Evolutionary conservation across 2,329 filamentous ascomycete species (phyloP).

Genomic region (Rugonectria rugulosa): DNA sequence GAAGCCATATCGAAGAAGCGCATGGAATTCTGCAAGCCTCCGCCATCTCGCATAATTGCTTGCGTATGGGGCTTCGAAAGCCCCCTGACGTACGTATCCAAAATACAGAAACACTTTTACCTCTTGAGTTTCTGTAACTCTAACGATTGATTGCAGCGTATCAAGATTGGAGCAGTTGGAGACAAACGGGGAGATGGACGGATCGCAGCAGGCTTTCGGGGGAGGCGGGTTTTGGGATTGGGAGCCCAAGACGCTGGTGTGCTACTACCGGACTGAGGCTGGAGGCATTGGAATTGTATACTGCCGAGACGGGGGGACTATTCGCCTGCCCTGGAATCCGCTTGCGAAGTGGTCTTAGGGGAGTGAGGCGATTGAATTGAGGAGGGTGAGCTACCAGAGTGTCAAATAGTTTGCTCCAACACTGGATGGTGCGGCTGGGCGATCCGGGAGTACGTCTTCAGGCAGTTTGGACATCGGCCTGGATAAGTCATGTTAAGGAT

Average conservation of each 20-base stretch:
- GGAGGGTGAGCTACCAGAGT: no score
- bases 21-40: conserved; percentile 19
- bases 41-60: conserved; percentile 15
- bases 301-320: conserved; percentile 20
- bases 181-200: conserved; percentile 21
- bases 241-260: conserved; percentile 17
- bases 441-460: no score
- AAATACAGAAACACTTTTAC: no score
- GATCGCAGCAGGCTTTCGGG: background rate
- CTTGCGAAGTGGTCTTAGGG: conserved; percentile 24
- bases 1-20: conserved; percentile 22
- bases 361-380: no score
- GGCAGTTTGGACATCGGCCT: no score
- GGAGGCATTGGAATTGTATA: conserved; percentile 5
- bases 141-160: background rate
- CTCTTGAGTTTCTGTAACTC: background rate
- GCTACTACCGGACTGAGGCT: conserved; percentile 19
- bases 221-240: conserved; percentile 16
- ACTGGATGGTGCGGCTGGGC: no score
- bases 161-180: conserved; percentile 17
- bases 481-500: no score
- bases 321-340: conserved; percentile 23
- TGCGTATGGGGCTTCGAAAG: conserved; percentile 17
- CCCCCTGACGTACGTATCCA: conserved; percentile 16
- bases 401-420: no score